Evolutionary conservation across 805 yeast genomes (phyloP), one percentile per base, ranked within the genome.

Genomic region (Metschnikowia orientalis): DNA sequence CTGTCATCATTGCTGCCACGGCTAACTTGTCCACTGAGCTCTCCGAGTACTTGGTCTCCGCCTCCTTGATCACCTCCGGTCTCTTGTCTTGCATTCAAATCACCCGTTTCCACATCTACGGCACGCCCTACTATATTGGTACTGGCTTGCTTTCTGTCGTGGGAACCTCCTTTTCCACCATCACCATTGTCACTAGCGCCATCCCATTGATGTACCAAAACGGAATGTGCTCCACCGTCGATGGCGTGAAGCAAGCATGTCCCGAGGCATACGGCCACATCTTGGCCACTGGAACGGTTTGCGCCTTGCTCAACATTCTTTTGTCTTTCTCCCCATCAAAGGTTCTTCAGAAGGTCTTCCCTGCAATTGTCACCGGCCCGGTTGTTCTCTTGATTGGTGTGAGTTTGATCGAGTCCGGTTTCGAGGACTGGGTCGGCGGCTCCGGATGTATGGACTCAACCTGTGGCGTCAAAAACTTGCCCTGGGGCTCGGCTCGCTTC

Each of bases 311-410:
- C 13, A 94, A 85, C 65, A 69, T 89, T 24, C 46, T 70, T 6
- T 54, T 85, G 32, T 81, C 95, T 0, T 88, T 89, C 56, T 56
- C 81, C 46, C 96, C 97, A 8, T 77, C 95, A 4, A 70, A 67
- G 22, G 44, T 71, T 9, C 68, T 88, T 44, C 87, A 83, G 56
- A 77, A 69, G 40, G 50, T 84, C 21, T 88, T 88, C 66, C 96
- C 96, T 12, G 89, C 95, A 22, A 63, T 86, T 33, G 96, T 89
- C 41, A 88, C 95, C 18, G 96, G 96, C 37, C 95, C 95, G 7
- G 95, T 88, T 28, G 95, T 88, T 18, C 59, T 88, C 35, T 69
- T 88, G 20, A 87, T 88, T 51, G 97, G 96, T 47, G 69, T 79
- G 27, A 63, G 69, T 17, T 70, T 88, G 47, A 69, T 87, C 39